These are phyloP conservation scores for Verbascum thapsus DNA, from an alignment of 257 asterid species.

Conservation along the genomic window DNA sequence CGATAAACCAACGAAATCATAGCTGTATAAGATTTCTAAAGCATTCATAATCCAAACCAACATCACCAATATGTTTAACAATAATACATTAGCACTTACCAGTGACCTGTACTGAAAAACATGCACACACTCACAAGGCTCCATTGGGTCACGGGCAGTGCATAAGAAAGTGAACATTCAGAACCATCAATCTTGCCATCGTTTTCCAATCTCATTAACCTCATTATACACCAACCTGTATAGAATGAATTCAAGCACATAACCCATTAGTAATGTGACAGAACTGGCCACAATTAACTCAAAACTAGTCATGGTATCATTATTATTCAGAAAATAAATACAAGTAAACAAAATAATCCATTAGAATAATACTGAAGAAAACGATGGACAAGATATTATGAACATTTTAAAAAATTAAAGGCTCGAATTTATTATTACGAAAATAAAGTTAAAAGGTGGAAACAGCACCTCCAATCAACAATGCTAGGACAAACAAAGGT, in stretches of 20 bases:
- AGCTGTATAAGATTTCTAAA: conserved; percentile 12
- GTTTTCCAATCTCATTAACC: conserved; percentile 47
- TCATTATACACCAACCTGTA: conserved; percentile 79
- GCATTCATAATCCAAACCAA: conserved; percentile 5
- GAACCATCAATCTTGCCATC: conserved; percentile 33
- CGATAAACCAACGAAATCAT: conserved; percentile 1
- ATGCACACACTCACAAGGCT: conserved; percentile 78
- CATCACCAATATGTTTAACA: conserved; percentile 5
- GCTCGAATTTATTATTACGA: conserved; percentile 6
- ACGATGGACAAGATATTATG: not conserved
- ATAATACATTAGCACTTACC: conserved; percentile 54
- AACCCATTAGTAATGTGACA: conserved; percentile 24
- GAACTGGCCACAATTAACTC: conserved; percentile 1
- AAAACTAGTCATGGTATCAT: not conserved
- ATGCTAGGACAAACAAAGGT: conserved; percentile 65
- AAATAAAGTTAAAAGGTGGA: conserved; percentile 19
- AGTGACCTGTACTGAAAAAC: conserved; percentile 94
- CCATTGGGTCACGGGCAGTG: conserved; percentile 80
- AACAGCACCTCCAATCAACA: conserved; percentile 68
- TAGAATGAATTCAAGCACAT: conserved; percentile 24
- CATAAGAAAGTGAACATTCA: conserved; percentile 52
- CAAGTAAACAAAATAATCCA: not conserved
- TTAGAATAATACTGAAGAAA: conserved; percentile 6
- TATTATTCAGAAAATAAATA: not conserved
- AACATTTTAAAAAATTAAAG: not conserved